Base-by-base conservation (phyloP, 1,284 basidiomycete species). In the Athelia psychrophila region DNA sequence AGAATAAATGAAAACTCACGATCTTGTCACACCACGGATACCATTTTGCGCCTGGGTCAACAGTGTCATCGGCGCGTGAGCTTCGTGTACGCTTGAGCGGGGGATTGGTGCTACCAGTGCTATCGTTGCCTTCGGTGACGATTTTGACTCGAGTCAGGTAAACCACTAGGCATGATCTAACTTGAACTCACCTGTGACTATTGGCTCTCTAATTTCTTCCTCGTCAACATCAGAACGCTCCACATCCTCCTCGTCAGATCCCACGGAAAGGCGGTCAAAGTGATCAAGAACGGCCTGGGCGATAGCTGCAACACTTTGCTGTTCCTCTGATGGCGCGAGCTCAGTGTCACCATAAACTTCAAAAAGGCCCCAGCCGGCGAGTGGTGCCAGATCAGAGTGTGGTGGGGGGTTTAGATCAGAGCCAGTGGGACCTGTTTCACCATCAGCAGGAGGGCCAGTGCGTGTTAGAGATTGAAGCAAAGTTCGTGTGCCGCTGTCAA, bases 1-100 rank as follows among this genome's bases (percentile, higher is more conserved):
- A 48, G 13, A 44, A n/a, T 20, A 23, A 12, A 10, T 8, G 9
- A 19, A 18, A 36, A 24, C 47, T 49, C 36, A 53, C 51, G 23
- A 40, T 46, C 45, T 48, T 24, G 23, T 49, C 32, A 23, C n/a
- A 3, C 51, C 48, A 53, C 6, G 48, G 51, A 25, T 45, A 53
- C 51, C 51, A 53, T 33, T 53, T 42, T 42, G 38, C 38, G n/a
- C 58, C 49, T n/a, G 54, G 54, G 44, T 27, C 12, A 36, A n/a
- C 45, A 40, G 23, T 18, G 53, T 53, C 13, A 65, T 54, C 20
- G 40, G 30, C n/a, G 50, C 56, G 19, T 36, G 51, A 44, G 49
- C 60, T 3, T n/a, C n/a, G n/a, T n/a, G n/a, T n/a, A n/a, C 51
- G 16, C n/a, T 42, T 42, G 5, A 42, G n/a, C 9, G 38, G 38